Base-by-base conservation (phyloP, 805 yeast species). In the Yarrowia sp. region DNA sequence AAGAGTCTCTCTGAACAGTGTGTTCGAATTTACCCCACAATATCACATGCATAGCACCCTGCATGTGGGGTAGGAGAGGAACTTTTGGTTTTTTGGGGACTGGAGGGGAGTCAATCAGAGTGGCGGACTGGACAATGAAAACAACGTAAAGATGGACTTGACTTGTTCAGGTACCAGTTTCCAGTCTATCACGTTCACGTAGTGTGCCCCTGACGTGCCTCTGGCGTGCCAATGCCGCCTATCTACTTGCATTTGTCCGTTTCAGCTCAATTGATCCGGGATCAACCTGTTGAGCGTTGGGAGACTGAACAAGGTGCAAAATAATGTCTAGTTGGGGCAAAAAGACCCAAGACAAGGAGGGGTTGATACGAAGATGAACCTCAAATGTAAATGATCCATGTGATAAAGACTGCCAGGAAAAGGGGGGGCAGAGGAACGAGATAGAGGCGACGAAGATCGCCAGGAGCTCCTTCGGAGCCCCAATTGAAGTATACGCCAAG, bases 21-120 rank as follows among this genome's bases (percentile, higher is more conserved):
- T 7, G 21, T 17, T 24, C 26, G 16, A 48, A 2, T 21, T 48
- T 48, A 30, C 54, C 54, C 54, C 54, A 21, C 54, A 21, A 14
- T 30, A 32, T 48, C 52, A 48, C 52, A 48, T 48, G 52, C 52
- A 48, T 48, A 30, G 54, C 54, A 19, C 54, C 54, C 54, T 48
- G 54, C 54, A 48, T 48, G 54, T 48, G 54, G 54, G 54, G 54
- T 32, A 48, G 19, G 17, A 5, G 12, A 12, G n/a, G n/a, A n/a
- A n/a, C n/a, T 4, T 28, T 28, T 17, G 22, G 16, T 26, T 11
- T 43, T 16, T 16, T 43, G 6, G 19, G 35, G 36, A 33, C 35
- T 43, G 51, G 51, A 44, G 35, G 28, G 36, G 17, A 44, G 51
- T 26, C 51, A 28, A 44, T 26, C 16, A 22, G 21, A 21, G 41